Base-by-base conservation (phyloP, 2,329 filamentous ascomycete species). In the Fusarium sororula region DNA sequence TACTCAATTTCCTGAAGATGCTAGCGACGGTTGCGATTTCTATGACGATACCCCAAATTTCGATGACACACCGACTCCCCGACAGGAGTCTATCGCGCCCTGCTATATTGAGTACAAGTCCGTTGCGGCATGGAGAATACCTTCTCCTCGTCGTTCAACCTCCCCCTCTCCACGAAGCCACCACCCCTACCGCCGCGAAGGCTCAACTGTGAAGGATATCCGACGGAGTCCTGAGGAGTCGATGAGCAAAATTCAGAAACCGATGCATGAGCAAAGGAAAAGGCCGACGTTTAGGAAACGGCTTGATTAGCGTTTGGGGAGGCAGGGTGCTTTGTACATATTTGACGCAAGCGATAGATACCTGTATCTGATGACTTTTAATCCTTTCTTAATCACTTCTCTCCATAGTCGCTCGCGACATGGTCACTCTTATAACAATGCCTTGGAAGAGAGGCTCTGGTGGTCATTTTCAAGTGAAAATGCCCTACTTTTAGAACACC, bases 191-290 rank as follows among this genome's bases (percentile, higher is more conserved):
- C 80, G 79, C 75, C 75, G 75, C 64, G 71, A 77, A 66, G 74
- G 73, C 63, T 66, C 61, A 38, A 66, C 62, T 24, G 51, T 65
- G 26, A 77, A 72, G 60, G 78, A 82, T 54, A 81, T 83, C 66
- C 81, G 85, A 75, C 84, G 85, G 72, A 86, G 84, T 80, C 86
- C 85, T 38, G 86, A 86, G 54, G 83, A 86, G 77, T 78, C 81
- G 63, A 69, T 83, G 44, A 85, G 85, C 62, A 86, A 85, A 71
- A 83, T 89, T 73, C 85, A 86, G 70, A 89, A 89, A 77, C 78
- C 83, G 61, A 78, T 80, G 66, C 78, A 83, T 63, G 85, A 87
- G 32, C 72, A 77, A 59, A 82, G 85, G 76, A 82, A 81, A 67
- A 84, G 84, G 77, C 80, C 82, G 3, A 84, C 81, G 72, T 80